phyloP scores from a whole-genome alignment of 2,329 filamentous ascomycete species.

The Stagonosporopsis chrysanthemi region DNA sequence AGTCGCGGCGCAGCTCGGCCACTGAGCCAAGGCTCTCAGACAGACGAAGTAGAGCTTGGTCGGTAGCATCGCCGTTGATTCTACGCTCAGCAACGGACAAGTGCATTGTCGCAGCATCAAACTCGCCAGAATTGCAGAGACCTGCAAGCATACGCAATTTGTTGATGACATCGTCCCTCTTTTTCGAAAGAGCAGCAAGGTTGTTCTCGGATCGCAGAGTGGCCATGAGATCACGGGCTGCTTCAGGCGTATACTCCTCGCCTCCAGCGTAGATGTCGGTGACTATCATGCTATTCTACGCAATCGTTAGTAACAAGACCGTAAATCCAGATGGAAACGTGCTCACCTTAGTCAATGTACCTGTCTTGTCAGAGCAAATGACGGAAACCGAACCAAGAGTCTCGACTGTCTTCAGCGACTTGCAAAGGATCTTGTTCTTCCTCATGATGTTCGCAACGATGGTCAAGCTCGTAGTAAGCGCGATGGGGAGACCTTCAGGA shows the following conservation, averaged over 20 bases:
- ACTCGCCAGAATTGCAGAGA: slow-evolving; percentile 78
- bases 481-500: slow-evolving; percentile 62
- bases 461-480: slow-evolving; percentile 67
- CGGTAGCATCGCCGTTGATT: slow-evolving; percentile 78
- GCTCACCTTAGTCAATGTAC: slow-evolving; percentile 65
- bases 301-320: neutral
- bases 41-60: slow-evolving; percentile 76
- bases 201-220: slow-evolving; percentile 49
- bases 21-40: slow-evolving; percentile 71
- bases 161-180: slow-evolving; percentile 43
- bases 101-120: slow-evolving; percentile 70
- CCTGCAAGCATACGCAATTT: slow-evolving; percentile 69
- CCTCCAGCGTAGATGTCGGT: slow-evolving; percentile 71
- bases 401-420: slow-evolving; percentile 80
- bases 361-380: slow-evolving; percentile 80
- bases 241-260: slow-evolving; percentile 60
- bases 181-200: slow-evolving; percentile 30
- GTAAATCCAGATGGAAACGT: neutral
- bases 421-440: slow-evolving; percentile 79
- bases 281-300: slow-evolving; percentile 75
- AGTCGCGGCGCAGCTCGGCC: slow-evolving; percentile 65
- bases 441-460: slow-evolving; percentile 80
- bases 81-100: slow-evolving; percentile 67
- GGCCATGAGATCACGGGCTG: slow-evolving; percentile 52
- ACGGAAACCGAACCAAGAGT: slow-evolving; percentile 76